Evolutionary conservation across 768 basidiomycete species (phyloP), one percentile per base, ranked within the genome.

Genomic region (Pulveroboletus sp.): DNA sequence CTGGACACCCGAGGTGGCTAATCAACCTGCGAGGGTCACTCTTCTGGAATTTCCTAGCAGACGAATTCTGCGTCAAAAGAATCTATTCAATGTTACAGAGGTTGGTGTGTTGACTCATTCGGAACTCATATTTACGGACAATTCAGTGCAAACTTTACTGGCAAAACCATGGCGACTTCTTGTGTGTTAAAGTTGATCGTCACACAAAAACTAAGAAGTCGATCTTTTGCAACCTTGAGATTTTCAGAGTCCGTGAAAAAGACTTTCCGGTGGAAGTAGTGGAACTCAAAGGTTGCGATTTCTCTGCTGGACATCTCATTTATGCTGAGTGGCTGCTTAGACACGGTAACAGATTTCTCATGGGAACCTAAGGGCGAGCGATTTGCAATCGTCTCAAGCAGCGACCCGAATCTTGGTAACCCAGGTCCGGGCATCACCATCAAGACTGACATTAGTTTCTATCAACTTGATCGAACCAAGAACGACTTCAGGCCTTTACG

Each of bases 121-220:
- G 26, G 23, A 49, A 13, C 16, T 32, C 23, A 30, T 41, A 27
- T 13, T 40, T 45, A 51, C 16, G 36, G 36, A 11, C 12, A 1
- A 58, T 36, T 62, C 23, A 98, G 94, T 97, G 95, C 68, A 96
- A 96, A 73, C 79, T 99, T 36, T 86, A 88, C 70, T 99, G 93
- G 93, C 96, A 99, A 74, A 95, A 93, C 62, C 89, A 93, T 65
- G 96, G 95, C 30, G 93, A 98, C 69, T 98, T 91, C 74, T 81
- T 99, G 14, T 98, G 96, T 63, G 95, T 98, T 69, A 97, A 96
- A 73, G 96, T 99, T 47, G 96, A 98, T 72, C 87, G 95, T 43
- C 93, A 96, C 68, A 94, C 93, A 22, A 98, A 98, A 74, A 95
- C 95, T 5, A 96, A 95, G 72, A 98, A 98, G 73, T 93, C 93